Evolutionary conservation across 805 yeast genomes (phyloP), one percentile per base, ranked within the genome.

Genomic region (Monosporozyma siamensis): DNA sequence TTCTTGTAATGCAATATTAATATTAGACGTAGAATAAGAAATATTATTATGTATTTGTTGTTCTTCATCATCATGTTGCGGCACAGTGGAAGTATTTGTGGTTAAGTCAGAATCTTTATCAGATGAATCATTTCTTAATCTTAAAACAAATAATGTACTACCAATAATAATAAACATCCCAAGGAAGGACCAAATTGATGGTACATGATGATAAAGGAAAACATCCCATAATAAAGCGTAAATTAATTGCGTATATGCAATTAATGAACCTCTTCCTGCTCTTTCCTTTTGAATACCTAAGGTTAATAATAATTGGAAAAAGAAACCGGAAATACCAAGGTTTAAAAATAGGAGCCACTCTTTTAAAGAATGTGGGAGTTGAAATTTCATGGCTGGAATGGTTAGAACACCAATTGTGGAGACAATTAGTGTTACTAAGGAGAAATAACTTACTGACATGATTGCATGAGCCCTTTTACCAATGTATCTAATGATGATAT

Each of bases 381-480:
- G 75, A 57, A 84, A 78, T 2, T 71, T 54, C 44, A 81, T 61
- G 1, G 77, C 71, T 1, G 94, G 90, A 1, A 76, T 57, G 0
- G 75, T 48, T 0, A 77, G 18, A 12, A 83, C 69, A 11, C 78
- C 76, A 4, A 69, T 36, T 11, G 71, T 57, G 2, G 89, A 71
- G 1, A 81, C 68, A 1, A 82, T 47, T 18, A 75, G 67, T 9
- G 84, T 74, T 37, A 72, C 66, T 31, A 79, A 63, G 0, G 95
- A 78, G 63, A 82, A 86, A 56, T 80, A 82, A 41, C 85, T 74
- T 2, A 88, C 95, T 20, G 86, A 77, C 34, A 87, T 59, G 21
- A 88, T 67, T 0, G 96, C 87, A 61, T 87, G 95, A 1, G 87
- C 92, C 31, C 75, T 64, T 41, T 72, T 74, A 20, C 95, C 95